Percentiles rank a stretch among this genome's conserved stretches.
phyloP scores from a whole-genome alignment of 1,284 basidiomycete genomes.

The Somion occarium region DNA sequence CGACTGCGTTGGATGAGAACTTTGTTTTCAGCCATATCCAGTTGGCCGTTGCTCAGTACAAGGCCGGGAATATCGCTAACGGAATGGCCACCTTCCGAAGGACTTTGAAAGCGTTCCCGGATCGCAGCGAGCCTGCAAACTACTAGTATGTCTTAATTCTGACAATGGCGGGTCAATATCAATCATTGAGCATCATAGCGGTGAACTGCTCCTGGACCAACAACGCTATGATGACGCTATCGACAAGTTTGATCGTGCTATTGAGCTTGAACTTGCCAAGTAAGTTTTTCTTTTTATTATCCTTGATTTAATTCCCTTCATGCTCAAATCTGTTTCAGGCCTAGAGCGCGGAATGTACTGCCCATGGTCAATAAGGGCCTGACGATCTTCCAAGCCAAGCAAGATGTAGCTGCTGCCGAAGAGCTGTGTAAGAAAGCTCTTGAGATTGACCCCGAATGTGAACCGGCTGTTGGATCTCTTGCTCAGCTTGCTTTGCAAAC shows the following conservation, averaged over 20 bases:
- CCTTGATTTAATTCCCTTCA: constrained; percentile 3
- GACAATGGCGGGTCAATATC: too few relatives aligned
- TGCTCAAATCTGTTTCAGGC: constrained; percentile 27
- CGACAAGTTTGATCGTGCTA: constrained; percentile 92
- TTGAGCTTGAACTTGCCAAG: constrained; percentile 84
- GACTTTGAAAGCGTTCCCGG: constrained; percentile 78
- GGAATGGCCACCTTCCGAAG: constrained; percentile 89
- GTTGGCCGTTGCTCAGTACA: constrained; percentile 96
- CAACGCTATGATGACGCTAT: constrained; percentile 87
- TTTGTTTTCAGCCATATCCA: constrained; percentile 98
- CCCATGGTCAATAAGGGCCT: constrained; percentile 98
- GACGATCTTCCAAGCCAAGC: constrained; percentile 94
- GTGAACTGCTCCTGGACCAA: constrained; percentile 94
- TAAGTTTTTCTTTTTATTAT: constrained; percentile 33
- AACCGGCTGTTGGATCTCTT: constrained; percentile 93
- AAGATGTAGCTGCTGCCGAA: constrained; percentile 83
- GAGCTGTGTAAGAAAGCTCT: constrained; percentile 86
- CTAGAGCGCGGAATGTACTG: constrained; percentile 75
- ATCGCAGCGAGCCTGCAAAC: constrained; percentile 82
- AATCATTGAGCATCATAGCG: constrained; percentile 62
- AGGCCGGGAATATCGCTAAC: constrained; percentile 72
- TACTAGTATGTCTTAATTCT: constrained; percentile 83
- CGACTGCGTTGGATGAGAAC: constrained; percentile 73
- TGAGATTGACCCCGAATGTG: constrained; percentile 87
- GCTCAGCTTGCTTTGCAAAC: constrained; percentile 94